phyloP scores from a whole-genome alignment of 1,284 basidiomycete genomes.

The Cutaneotrichosporon cyanovorans region DNA sequence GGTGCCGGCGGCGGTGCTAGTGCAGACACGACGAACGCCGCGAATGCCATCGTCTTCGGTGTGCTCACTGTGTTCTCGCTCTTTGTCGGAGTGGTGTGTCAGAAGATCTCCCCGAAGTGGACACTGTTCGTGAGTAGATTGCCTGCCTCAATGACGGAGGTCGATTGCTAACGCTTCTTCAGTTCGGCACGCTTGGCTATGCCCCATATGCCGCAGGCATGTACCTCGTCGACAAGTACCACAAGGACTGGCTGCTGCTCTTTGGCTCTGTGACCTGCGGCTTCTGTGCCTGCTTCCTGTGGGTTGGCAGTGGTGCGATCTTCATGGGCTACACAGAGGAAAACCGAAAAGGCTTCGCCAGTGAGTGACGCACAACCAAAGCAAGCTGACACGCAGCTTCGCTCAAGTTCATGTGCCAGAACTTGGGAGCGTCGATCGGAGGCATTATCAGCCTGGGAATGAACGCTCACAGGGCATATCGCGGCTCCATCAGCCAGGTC shows the following conservation, averaged over 20 bases:
- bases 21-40: not conserved
- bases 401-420: not conserved
- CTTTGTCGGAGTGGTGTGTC: not conserved
- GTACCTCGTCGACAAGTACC: not conserved
- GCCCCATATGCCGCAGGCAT: not conserved
- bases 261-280: not conserved
- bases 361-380: not conserved
- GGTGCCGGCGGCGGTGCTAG: not conserved
- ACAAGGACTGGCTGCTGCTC: not conserved
- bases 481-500: not conserved
- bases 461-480: not conserved
- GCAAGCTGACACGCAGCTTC: not conserved
- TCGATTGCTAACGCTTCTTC: not conserved
- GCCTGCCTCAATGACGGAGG: not conserved
- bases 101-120: not conserved
- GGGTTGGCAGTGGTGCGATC: not conserved
- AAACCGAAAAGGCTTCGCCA: not conserved
- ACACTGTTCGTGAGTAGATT: not conserved
- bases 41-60: not conserved
- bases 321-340: constrained; percentile 1
- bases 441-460: not conserved
- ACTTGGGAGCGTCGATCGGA: not conserved
- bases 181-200: not conserved
- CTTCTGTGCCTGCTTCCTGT: not conserved
- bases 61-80: not conserved